Percentiles rank a stretch among this genome's conserved stretches.
Conservation (phyloP, 75 land plant genomes). For the Sequoiadendron giganteum region DNA sequence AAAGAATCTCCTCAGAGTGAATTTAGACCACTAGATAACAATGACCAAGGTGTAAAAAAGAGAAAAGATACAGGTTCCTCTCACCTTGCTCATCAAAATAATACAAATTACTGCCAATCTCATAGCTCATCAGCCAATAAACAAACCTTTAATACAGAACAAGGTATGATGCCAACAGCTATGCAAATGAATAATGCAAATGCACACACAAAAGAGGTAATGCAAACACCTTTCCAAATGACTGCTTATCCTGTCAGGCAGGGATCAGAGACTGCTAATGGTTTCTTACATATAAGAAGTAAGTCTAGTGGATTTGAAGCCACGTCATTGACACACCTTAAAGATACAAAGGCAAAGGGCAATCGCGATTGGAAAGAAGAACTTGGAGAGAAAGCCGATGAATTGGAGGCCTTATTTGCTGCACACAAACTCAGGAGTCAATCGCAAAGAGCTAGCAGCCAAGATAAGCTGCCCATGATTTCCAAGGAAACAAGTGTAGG, state of each 20-base stretch:
- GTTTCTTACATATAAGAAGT: background rate
- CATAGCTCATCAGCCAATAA: background rate
- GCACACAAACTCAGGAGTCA: constrained; percentile 9
- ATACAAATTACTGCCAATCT: background rate
- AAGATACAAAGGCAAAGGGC: background rate
- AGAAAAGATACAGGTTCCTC: background rate
- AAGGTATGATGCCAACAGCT: constrained; percentile 5
- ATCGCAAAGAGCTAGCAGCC: background rate
- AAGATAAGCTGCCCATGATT: background rate
- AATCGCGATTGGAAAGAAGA: background rate
- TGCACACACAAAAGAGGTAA: background rate
- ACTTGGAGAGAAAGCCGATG: background rate
- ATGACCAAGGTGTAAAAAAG: background rate
- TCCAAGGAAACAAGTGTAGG: background rate
- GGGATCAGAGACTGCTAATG: background rate
- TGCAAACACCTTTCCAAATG: constrained; percentile 7
- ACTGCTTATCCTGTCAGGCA: background rate
- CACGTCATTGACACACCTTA: background rate
- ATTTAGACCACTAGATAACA: background rate
- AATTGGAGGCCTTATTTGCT: constrained; percentile 8
- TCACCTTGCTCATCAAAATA: background rate
- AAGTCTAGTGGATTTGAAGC: background rate
- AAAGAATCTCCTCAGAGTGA: constrained; percentile 7
- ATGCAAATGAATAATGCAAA: background rate
- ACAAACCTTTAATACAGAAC: background rate